Evolutionary conservation across 2,329 filamentous ascomycete species (phyloP), one percentile per base, ranked within the genome.

Genomic region (Mariannaea elegans): DNA sequence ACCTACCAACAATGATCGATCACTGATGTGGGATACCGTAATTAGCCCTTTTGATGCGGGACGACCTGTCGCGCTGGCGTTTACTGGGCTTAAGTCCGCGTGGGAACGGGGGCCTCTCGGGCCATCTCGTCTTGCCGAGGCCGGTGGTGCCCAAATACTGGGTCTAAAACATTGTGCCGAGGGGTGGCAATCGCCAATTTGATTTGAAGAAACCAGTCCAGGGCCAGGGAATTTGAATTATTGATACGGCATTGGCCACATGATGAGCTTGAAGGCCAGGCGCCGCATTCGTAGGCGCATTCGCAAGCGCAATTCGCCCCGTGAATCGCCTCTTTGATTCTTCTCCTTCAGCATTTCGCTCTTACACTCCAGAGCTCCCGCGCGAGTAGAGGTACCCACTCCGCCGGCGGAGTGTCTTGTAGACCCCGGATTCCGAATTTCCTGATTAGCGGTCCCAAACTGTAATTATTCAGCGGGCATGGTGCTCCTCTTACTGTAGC

Each of bases 71-170:
- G 23, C 47, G 34, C 32, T 68, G 66, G 67, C 65, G 62, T 57
- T 69, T 68, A 69, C 59, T 56, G 55, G 57, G 46, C 55, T 65
- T 63, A 69, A 69, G 63, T 69, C 67, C 67, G 67, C 59, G 34
- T 41, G 38, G 34, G 18, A 59, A 61, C 59, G 63, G 67, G 65
- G 59, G 53, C 54, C 29, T 24, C 32, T 69, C 67, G 67, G 67
- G 60, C 61, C 47, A 59, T 49, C 36, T n/a, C 45, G 38, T 57
- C 45, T 52, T 39, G 39, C 67, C 67, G 67, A 69, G 54, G 41
- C 50, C 51, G 59, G 52, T 41, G 12, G 13, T 27, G 5, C 24
- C 24, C 24, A 27, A 9, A n/a, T n/a, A n/a, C 31, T 58, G 32
- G 47, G 47, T 21, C 49, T 44, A 16, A 29, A 44, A 52, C 49